Evolutionary conservation across 2,329 filamentous ascomycete species (phyloP).

Genomic region (Chlorencoelia australis): DNA sequence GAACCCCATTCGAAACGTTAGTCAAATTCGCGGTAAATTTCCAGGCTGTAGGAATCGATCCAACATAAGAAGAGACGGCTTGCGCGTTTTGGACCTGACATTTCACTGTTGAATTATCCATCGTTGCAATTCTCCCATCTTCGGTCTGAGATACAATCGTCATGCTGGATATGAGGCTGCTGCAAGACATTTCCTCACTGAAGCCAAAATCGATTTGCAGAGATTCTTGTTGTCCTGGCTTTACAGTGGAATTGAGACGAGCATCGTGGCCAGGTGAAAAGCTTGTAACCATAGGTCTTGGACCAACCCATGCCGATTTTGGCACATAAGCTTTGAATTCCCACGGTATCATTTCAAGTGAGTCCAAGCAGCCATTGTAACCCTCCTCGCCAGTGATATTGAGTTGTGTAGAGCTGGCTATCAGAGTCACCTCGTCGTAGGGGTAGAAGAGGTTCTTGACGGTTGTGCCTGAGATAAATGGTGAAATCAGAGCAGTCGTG

Average conservation of each 20-base stretch:
- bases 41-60: constrained; percentile 45
- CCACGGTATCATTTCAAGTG: constrained; percentile 40
- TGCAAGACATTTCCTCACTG: constrained; percentile 50
- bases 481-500: constrained; percentile 41
- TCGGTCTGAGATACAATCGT: constrained; percentile 43
- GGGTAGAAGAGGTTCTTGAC: constrained; percentile 56
- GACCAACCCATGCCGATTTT: constrained; percentile 37
- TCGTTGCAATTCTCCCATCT: constrained; percentile 31
- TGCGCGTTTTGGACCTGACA: constrained; percentile 32
- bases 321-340: constrained; percentile 50
- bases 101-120: constrained; percentile 34
- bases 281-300: constrained; percentile 45
- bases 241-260: constrained; percentile 39
- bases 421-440: constrained; percentile 45
- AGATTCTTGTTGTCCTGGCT: constrained; percentile 31
- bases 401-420: constrained; percentile 34
- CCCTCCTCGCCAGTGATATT: constrained; percentile 36
- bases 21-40: constrained; percentile 40
- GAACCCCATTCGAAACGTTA: constrained; percentile 50
- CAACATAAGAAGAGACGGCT: constrained; percentile 33
- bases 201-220: constrained; percentile 46
- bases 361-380: constrained; percentile 48
- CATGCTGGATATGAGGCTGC: constrained; percentile 40
- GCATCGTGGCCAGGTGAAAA: constrained; percentile 50
- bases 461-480: constrained; percentile 41